A percentile compares a stretch with the other conserved stretches of the same genome.
Conservation (phyloP, 176 grass and related monocot species). For the Tillandsia fasciculata region DNA sequence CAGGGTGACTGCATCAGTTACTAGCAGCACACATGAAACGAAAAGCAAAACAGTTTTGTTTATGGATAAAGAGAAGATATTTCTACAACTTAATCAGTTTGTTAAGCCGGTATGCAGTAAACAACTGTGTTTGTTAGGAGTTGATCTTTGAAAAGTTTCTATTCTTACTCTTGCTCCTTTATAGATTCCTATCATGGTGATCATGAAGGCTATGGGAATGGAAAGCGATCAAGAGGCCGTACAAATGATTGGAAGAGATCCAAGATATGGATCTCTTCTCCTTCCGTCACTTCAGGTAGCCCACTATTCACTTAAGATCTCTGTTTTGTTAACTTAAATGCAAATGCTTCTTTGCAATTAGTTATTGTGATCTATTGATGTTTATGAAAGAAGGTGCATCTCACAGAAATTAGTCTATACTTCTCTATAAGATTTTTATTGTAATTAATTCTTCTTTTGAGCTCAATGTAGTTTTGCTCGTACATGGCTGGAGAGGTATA, state of each 20-base stretch:
- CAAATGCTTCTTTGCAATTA: neutral
- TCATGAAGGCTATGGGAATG: conserved; percentile 99
- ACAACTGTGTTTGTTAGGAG: conserved; percentile 4
- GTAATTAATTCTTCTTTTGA: too few relatives aligned
- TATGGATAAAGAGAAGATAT: conserved; percentile 87
- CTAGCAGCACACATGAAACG: conserved; percentile 91
- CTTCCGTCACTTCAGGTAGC: conserved; percentile 80
- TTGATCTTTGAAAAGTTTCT: conserved; percentile 2
- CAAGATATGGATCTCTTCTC: conserved; percentile 63
- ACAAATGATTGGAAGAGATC: conserved; percentile 94
- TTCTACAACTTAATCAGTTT: conserved; percentile 88
- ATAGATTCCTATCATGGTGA: conserved; percentile 93
- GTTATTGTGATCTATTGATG: neutral
- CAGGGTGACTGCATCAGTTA: conserved; percentile 89
- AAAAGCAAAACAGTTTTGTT: conserved; percentile 89
- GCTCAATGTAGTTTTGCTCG: too few relatives aligned
- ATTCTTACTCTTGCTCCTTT: conserved; percentile 17
- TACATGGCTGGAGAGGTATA: too few relatives aligned
- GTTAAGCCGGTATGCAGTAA: conserved; percentile 49
- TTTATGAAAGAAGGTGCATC: neutral
- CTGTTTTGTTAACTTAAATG: neutral
- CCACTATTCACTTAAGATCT: neutral
- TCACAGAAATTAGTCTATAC: neutral
- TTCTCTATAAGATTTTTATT: neutral
- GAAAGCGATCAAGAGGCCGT: conserved; percentile 93